These are phyloP conservation scores for Penicillium odoratum DNA, from an alignment of 495 filamentous ascomycete species.

Conservation along the genomic window DNA sequence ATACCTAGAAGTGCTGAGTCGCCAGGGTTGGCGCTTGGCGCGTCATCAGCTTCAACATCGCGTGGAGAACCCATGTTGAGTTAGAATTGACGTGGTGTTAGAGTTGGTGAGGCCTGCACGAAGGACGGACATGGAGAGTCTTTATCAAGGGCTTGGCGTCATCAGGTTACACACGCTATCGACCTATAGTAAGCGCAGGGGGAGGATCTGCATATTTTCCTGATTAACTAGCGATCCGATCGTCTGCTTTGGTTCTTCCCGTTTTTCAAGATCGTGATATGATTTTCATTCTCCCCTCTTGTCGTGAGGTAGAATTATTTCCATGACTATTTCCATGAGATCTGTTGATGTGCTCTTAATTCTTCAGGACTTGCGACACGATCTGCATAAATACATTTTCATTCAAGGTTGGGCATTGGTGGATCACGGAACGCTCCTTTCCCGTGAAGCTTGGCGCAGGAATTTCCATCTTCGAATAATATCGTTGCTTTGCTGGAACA, in stretches of 20 bases:
- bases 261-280: too few relatives aligned
- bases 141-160: not conserved
- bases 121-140: not conserved
- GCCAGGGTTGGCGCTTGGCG: not conserved
- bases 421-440: not conserved
- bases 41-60: not conserved
- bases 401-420: not conserved
- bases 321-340: too few relatives aligned
- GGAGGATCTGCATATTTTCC: too few relatives aligned
- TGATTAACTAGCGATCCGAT: too few relatives aligned
- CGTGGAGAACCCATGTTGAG: too few relatives aligned
- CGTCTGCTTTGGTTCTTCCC: too few relatives aligned
- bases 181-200: not conserved
- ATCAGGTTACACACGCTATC: not conserved
- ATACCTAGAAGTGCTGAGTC: constrained; percentile 33
- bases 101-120: not conserved
- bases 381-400: not conserved
- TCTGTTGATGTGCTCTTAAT: too few relatives aligned
- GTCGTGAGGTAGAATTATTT: too few relatives aligned
- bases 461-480: not conserved
- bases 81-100: not conserved
- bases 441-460: not conserved
- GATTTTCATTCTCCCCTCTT: too few relatives aligned
- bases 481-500: not conserved
- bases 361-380: not conserved